Percentiles rank a stretch among this genome's conserved stretches.
These are phyloP conservation scores for Triticum timopheevii DNA, from an alignment of 176 grass and related monocot genomes.

Conservation along the genomic window DNA sequence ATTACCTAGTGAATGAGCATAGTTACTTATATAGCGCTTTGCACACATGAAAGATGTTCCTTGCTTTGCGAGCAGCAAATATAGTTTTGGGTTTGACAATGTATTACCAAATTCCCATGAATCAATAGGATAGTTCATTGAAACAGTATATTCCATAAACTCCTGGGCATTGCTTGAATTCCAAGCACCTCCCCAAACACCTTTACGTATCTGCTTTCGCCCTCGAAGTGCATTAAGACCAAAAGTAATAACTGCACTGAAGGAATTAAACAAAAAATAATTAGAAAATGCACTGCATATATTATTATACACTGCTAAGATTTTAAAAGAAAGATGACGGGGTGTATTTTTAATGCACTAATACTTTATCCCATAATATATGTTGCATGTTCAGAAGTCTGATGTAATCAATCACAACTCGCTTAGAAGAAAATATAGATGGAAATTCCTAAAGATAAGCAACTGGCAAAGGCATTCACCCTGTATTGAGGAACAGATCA, in stretches of 20 bases:
- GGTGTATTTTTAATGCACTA: not conserved
- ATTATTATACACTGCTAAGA: not conserved
- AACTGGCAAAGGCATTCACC: slow-evolving; percentile 42
- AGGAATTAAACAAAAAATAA: slow-evolving; percentile 29
- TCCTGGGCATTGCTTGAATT: slow-evolving; percentile 76
- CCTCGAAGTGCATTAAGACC: slow-evolving; percentile 92
- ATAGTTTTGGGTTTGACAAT: slow-evolving; percentile 6
- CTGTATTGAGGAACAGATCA: slow-evolving; percentile 68
- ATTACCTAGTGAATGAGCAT: slow-evolving; percentile 60
- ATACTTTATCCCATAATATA: not conserved
- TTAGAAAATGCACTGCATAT: slow-evolving; percentile 17
- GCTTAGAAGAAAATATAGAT: not conserved
- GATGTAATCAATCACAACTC: not conserved
- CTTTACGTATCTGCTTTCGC: slow-evolving; percentile 36
- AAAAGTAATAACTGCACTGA: slow-evolving; percentile 85
- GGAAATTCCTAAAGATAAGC: not conserved
- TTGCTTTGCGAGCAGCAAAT: not conserved
- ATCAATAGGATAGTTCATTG: slow-evolving; percentile 76
- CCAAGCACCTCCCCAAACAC: slow-evolving; percentile 73
- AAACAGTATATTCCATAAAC: slow-evolving; percentile 71
- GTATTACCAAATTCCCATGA: slow-evolving; percentile 99
- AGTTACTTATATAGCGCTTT: slow-evolving; percentile 12
- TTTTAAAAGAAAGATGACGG: slow-evolving; percentile 4
- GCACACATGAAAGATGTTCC: slow-evolving; percentile 1
- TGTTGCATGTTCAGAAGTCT: not conserved